Evolutionary conservation across 1,284 basidiomycete genomes (phyloP).

Genomic region (Boletus smithii): DNA sequence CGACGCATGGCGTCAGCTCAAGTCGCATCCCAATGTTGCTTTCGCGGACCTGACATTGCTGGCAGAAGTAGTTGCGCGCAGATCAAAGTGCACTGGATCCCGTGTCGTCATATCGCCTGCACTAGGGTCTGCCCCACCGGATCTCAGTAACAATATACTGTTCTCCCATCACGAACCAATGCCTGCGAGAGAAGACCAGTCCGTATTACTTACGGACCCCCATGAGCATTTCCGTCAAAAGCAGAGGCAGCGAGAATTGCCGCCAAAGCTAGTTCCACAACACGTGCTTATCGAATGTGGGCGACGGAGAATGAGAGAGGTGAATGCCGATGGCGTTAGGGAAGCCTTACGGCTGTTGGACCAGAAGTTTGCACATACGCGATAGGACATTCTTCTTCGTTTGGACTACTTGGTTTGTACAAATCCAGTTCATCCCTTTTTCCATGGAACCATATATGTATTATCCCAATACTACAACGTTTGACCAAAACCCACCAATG

Average conservation of each 20-base stretch:
- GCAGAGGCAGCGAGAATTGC: constrained; percentile 41
- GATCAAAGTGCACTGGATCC: constrained; percentile 75
- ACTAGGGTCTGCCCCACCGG: constrained; percentile 47
- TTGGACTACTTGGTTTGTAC: constrained; percentile 3
- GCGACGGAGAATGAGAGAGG: constrained; percentile 62
- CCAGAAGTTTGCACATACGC: constrained; percentile 51
- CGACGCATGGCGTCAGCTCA: constrained; percentile 82
- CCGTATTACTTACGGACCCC: constrained; percentile 50
- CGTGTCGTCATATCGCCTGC: constrained; percentile 63
- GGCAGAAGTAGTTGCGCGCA: constrained; percentile 83
- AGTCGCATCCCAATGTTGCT: constrained; percentile 83
- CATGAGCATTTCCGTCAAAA: constrained; percentile 50
- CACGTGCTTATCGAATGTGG: constrained; percentile 60
- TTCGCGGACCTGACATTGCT: constrained; percentile 79
- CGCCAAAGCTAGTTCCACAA: constrained; percentile 55
- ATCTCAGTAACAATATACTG: constrained; percentile 31
- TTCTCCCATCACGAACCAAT: constrained; percentile 13
- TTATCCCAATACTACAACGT: constrained; percentile 1
- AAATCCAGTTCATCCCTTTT: background rate
- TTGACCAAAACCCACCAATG: background rate
- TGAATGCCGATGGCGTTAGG: constrained; percentile 72
- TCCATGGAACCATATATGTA: constrained; percentile 5
- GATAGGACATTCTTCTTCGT: constrained; percentile 14
- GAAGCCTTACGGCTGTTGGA: constrained; percentile 79
- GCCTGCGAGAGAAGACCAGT: constrained; percentile 25